Evolutionary conservation across 176 grass and related monocot species (phyloP).

Genomic region (Raddia guianensis): DNA sequence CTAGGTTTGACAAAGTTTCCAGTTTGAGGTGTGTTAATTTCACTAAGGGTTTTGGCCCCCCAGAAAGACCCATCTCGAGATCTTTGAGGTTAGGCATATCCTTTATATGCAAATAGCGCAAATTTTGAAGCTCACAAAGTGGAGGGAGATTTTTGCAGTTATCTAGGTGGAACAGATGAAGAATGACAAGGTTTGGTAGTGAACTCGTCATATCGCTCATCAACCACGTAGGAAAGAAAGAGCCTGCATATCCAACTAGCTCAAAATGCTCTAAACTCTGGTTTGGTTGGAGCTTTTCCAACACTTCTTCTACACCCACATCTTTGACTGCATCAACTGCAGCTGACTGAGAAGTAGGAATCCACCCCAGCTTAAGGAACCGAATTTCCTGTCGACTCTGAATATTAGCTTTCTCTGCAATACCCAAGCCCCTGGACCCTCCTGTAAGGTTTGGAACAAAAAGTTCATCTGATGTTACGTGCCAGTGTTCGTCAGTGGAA

Average conservation of each 20-base stretch:
- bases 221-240: conserved; percentile 36
- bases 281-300: conserved; percentile 44
- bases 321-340: background rate
- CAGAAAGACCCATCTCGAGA: conserved; percentile 39
- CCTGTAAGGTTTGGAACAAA: conserved; percentile 12
- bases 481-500: background rate
- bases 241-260: conserved; percentile 25
- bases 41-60: conserved; percentile 4
- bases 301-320: background rate
- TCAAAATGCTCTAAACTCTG: conserved; percentile 14
- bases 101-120: conserved; percentile 34
- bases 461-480: conserved; percentile 24
- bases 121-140: conserved; percentile 24
- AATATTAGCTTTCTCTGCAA: conserved; percentile 21
- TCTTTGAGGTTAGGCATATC: conserved; percentile 33
- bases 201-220: conserved; percentile 5
- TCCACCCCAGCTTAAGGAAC: conserved; percentile 33
- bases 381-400: conserved; percentile 21
- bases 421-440: conserved; percentile 20
- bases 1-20: conserved; percentile 21
- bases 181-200: conserved; percentile 38
- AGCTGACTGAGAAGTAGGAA: conserved; percentile 3
- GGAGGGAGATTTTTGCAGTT: conserved; percentile 34
- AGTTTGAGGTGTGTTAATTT: conserved; percentile 37
- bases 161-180: conserved; percentile 18